Evolutionary conservation across 2,329 filamentous ascomycete species (phyloP), one percentile per base, ranked within the genome.

Genomic region (Zarea fungicola): DNA sequence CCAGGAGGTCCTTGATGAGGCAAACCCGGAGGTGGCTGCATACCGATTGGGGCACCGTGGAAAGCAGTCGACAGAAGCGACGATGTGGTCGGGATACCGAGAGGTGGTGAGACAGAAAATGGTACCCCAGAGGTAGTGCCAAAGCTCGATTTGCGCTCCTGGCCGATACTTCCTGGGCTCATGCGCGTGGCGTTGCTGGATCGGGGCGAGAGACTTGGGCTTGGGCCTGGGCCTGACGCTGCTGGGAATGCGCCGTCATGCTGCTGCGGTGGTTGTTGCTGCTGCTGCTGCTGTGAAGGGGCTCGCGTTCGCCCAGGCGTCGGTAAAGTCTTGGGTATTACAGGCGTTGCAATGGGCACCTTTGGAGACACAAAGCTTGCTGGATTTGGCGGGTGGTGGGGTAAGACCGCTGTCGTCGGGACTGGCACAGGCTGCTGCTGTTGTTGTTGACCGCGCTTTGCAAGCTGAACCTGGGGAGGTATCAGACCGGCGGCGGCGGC

Each of bases 251-350:
- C 81, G 9, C 82, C 82, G 22, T 84, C 85, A 63, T 93, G 88
- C 54, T 95, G 89, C 55, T 95, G 89, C 8, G 89, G 93, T 40
- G 81, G 70, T 52, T n/a, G n/a, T n/a, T 93, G 88, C 54, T 95
- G 89, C 55, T 95, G 89, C 8, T 93, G 88, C 54, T 95, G 89
- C 55, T 95, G 89, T 8, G 42, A 45, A 7, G 32, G 42, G 23
- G 91, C 87, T 48, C 89, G 83, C 31, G 83, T 78, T 54, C 87
- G 85, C 55, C 83, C 85, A 8, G 90, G 88, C 11, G 88, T 91
- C 5, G 89, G 83, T 18, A 7, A 32, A 39, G 43, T 23, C 64
- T 96, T 96, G 11, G 90, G 84, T 40, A 95, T 70, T 22, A 83
- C 84, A 7, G 93, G 92, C 28, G 88, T 93, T 9, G 87, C 86